phyloP scores from a whole-genome alignment of 768 basidiomycete species.

The Lactarius quietus region DNA sequence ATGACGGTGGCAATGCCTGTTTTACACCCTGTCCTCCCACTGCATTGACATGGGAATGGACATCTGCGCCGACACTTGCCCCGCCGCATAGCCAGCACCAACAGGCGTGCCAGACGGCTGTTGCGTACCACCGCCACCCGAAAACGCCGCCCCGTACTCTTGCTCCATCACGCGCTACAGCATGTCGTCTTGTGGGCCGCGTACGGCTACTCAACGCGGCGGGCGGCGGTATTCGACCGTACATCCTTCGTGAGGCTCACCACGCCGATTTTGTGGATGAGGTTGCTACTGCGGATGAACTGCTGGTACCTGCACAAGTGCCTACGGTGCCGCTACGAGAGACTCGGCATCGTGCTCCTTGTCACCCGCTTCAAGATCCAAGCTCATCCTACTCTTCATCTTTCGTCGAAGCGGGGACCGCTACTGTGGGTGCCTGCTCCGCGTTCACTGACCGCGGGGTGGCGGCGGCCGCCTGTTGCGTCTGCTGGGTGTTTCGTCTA shows the following conservation, averaged over 20 bases:
- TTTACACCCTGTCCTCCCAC: constrained; percentile 32
- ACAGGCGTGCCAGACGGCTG: background rate
- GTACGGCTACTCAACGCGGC: constrained; percentile 85
- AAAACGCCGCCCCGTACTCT: constrained; percentile 53
- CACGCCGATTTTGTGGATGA: constrained; percentile 42
- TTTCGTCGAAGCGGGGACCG: constrained; percentile 17
- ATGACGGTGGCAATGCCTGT: constrained; percentile 26
- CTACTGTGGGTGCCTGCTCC: constrained; percentile 30
- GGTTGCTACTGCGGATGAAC: constrained; percentile 38
- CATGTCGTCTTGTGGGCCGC: constrained; percentile 89
- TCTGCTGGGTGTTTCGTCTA: too few relatives aligned
- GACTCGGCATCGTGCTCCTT: constrained; percentile 44
- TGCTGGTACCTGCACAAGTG: constrained; percentile 26
- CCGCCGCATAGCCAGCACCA: constrained; percentile 26
- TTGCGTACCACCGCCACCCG: constrained; percentile 13
- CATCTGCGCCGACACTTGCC: constrained; percentile 21
- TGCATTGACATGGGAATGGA: constrained; percentile 3
- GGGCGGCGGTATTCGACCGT: constrained; percentile 42
- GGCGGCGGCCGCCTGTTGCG: constrained; percentile 29
- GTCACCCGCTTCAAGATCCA: constrained; percentile 39
- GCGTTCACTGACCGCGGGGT: constrained; percentile 7
- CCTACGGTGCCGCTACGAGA: constrained; percentile 16
- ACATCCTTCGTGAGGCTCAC: constrained; percentile 67
- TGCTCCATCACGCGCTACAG: constrained; percentile 92
- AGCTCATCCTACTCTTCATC: constrained; percentile 32